These are phyloP conservation scores for Microstegium vimineum DNA, from an alignment of 176 grass and related monocot species.

Conservation along the genomic window DNA sequence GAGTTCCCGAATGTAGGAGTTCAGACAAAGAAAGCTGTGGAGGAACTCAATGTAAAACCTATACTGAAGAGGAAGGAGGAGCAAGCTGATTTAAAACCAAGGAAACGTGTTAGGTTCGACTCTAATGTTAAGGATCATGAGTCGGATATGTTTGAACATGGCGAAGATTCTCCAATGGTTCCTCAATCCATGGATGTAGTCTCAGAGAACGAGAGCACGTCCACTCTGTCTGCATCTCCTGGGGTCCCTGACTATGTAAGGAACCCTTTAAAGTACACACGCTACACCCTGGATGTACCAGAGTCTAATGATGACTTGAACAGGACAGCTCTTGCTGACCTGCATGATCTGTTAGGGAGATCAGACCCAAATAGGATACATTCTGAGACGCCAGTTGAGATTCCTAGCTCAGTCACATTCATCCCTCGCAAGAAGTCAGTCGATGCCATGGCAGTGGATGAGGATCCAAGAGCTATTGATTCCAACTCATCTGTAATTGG, in stretches of 20 bases:
- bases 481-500: constrained; percentile 33
- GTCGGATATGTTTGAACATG: constrained; percentile 37
- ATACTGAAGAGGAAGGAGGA: constrained; percentile 91
- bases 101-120: constrained; percentile 86
- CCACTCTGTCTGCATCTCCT: constrained; percentile 1
- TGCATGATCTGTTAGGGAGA: constrained; percentile 53
- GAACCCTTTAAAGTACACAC: constrained; percentile 90
- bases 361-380: constrained; percentile 37
- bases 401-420: constrained; percentile 62
- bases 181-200: constrained; percentile 44
- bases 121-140: constrained; percentile 47
- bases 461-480: constrained; percentile 24
- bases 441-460: constrained; percentile 72
- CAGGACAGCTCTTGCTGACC: constrained; percentile 64
- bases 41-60: constrained; percentile 58
- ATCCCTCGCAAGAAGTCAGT: constrained; percentile 71
- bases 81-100: constrained; percentile 60
- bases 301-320: constrained; percentile 58
- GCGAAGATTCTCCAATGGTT: constrained; percentile 48
- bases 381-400: constrained; percentile 46
- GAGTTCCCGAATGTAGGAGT: background rate
- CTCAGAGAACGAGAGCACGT: constrained; percentile 16
- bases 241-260: constrained; percentile 72
- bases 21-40: constrained; percentile 32
- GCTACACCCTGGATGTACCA: constrained; percentile 62